Conservation (phyloP, 2,329 filamentous ascomycete species). For the Penicillium decumbens region DNA sequence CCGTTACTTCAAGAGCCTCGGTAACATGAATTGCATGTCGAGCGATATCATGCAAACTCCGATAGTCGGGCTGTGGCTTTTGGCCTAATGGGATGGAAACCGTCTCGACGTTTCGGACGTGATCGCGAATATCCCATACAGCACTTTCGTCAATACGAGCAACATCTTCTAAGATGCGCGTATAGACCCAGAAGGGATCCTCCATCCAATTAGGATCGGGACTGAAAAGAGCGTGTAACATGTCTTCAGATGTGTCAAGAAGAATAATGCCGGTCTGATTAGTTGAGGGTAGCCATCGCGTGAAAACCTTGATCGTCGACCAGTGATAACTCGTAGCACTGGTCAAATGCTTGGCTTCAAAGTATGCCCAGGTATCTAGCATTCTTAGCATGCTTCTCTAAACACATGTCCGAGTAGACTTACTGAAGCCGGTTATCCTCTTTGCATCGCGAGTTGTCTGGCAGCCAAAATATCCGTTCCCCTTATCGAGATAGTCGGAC, state of each 20-base stretch:
- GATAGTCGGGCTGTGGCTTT: constrained; percentile 20
- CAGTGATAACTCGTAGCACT: constrained; percentile 5
- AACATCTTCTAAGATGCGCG: constrained; percentile 14
- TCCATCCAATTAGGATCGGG: constrained; percentile 1
- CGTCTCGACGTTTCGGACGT: constrained; percentile 25
- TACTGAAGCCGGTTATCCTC: constrained; percentile 6
- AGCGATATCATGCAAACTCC: constrained; percentile 27
- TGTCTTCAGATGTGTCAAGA: constrained; percentile 6
- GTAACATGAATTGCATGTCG: constrained; percentile 33
- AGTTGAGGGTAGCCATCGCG: constrained; percentile 11
- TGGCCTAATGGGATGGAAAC: constrained; percentile 1
- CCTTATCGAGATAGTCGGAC: constrained; percentile 1
- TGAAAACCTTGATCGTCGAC: constrained; percentile 16
- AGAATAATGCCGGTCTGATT: constrained; percentile 18
- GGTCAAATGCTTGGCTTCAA: constrained; percentile 12
- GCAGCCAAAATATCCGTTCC: constrained; percentile 15
- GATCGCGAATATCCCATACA: constrained; percentile 27
- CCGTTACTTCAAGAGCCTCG: constrained; percentile 27
- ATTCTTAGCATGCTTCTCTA: background rate
- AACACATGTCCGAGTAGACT: background rate
- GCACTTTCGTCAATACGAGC: constrained; percentile 23
- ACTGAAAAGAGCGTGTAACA: background rate
- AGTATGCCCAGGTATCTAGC: constrained; percentile 18
- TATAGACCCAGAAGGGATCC: constrained; percentile 20
- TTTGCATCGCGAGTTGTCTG: constrained; percentile 3